phyloP scores from a whole-genome alignment of 2,329 filamentous ascomycete species.

The Bipolaris zeicola region DNA sequence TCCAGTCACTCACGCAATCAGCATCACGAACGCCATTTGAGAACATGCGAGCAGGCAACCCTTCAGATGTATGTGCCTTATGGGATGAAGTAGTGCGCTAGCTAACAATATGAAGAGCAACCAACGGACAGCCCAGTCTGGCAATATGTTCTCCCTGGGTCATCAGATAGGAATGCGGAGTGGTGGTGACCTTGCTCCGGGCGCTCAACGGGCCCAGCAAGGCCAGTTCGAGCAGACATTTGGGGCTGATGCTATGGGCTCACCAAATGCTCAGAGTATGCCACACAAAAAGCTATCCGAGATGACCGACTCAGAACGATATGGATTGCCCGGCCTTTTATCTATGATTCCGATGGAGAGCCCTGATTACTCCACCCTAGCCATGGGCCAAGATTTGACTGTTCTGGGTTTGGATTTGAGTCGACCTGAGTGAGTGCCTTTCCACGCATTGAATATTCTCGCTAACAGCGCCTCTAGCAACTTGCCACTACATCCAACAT shows the following conservation, averaged over 20 bases:
- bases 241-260: constrained; percentile 37
- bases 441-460: neutral
- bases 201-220: constrained; percentile 37
- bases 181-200: constrained; percentile 29
- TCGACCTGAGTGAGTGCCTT: constrained; percentile 59
- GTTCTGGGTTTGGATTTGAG: constrained; percentile 68
- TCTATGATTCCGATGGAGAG: constrained; percentile 62
- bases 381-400: constrained; percentile 68
- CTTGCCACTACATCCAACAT: constrained; percentile 66
- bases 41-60: constrained; percentile 33
- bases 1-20: constrained; percentile 19
- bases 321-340: constrained; percentile 64
- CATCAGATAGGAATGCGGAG: constrained; percentile 34
- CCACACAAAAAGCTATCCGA: constrained; percentile 57
- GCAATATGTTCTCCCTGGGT: constrained; percentile 39
- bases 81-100: neutral
- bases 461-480: constrained; percentile 37
- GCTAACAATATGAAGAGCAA: constrained; percentile 28
- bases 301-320: constrained; percentile 65
- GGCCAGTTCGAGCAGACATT: constrained; percentile 42
- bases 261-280: constrained; percentile 43
- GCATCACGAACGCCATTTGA: constrained; percentile 42
- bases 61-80: constrained; percentile 39
- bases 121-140: constrained; percentile 34
- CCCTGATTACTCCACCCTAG: constrained; percentile 57